Conservation (phyloP, 345 rosid genomes). For the Punica granatum region DNA sequence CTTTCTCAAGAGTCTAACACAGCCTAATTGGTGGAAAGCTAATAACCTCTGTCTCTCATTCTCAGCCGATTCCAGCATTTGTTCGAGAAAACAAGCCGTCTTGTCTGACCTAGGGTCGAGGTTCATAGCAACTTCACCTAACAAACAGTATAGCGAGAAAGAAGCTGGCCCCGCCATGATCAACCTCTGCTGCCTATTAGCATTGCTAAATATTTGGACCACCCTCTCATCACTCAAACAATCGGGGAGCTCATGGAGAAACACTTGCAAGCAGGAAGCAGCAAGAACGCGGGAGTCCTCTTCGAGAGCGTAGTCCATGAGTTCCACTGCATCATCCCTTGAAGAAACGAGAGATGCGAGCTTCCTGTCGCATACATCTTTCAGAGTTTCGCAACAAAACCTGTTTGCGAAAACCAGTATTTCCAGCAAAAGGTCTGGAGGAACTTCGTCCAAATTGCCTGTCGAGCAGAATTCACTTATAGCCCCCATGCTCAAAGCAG, state of each 20-base stretch:
- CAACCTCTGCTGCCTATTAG: slow-evolving; percentile 41
- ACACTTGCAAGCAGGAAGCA: slow-evolving; percentile 76
- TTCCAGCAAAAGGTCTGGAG: slow-evolving; percentile 64
- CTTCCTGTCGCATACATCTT: slow-evolving; percentile 79
- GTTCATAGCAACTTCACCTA: slow-evolving; percentile 83
- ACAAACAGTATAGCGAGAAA: slow-evolving; percentile 67
- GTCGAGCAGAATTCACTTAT: slow-evolving; percentile 61
- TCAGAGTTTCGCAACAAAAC: slow-evolving; percentile 87
- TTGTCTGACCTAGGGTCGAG: slow-evolving; percentile 63
- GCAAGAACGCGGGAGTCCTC: slow-evolving; percentile 77
- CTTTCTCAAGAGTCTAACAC: slow-evolving; percentile 70
- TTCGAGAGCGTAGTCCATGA: slow-evolving; percentile 82
- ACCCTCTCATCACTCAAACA: slow-evolving; percentile 68
- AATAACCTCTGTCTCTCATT: slow-evolving; percentile 55
- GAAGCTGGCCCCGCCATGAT: slow-evolving; percentile 80
- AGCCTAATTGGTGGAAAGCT: slow-evolving; percentile 93
- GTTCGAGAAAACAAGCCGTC: slow-evolving; percentile 58
- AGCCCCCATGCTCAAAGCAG: slow-evolving; percentile 59
- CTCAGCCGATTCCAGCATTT: slow-evolving; percentile 62
- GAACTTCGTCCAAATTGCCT: slow-evolving; percentile 45
- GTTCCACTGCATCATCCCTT: slow-evolving; percentile 77
- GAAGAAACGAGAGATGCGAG: slow-evolving; percentile 62
- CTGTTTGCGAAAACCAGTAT: slow-evolving; percentile 80
- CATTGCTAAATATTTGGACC: slow-evolving; percentile 52
- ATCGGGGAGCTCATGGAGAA: slow-evolving; percentile 68